Percentiles rank a stretch among this genome's conserved stretches.
phyloP scores from a whole-genome alignment of 2,329 filamentous ascomycete genomes.

The Aphanoascus verrucosus region DNA sequence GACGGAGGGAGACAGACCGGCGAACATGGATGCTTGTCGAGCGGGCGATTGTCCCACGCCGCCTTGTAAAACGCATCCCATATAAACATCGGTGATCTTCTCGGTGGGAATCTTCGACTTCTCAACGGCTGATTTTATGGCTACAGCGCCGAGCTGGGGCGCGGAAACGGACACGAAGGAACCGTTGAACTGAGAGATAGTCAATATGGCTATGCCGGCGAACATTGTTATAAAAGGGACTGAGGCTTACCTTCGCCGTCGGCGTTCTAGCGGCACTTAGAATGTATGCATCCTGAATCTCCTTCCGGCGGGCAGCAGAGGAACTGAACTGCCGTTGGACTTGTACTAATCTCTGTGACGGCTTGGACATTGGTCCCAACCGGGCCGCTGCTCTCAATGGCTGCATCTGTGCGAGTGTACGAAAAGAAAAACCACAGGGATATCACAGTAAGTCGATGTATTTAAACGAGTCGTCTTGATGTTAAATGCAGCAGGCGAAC shows the following conservation, averaged over 20 bases:
- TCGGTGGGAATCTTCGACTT: constrained; percentile 73
- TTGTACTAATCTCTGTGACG: constrained; percentile 37
- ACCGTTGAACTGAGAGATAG: constrained; percentile 70
- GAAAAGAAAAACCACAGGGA: too few species aligned
- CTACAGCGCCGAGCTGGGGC: constrained; percentile 76
- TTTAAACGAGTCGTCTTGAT: too few species aligned
- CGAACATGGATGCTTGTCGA: constrained; percentile 79
- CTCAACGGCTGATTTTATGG: constrained; percentile 80
- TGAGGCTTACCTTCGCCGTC: constrained; percentile 60
- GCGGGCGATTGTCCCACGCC: constrained; percentile 82
- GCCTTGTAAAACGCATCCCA: constrained; percentile 88
- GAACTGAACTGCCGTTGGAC: constrained; percentile 44
- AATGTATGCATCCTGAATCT: constrained; percentile 88
- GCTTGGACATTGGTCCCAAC: constrained; percentile 17
- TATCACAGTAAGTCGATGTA: too few species aligned
- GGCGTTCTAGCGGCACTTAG: constrained; percentile 82
- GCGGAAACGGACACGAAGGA: constrained; percentile 73
- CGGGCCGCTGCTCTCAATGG: constrained; percentile 21
- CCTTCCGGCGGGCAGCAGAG: constrained; percentile 42
- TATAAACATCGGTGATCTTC: constrained; percentile 85
- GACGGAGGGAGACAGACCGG: constrained; percentile 66
- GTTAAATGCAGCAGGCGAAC: too few species aligned
- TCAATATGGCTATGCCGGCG: constrained; percentile 1
- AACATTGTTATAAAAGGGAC: background rate
- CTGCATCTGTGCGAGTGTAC: constrained; percentile 14